Conservation (phyloP, 352 stramenopile species). For the Globisporangium perplexum region DNA sequence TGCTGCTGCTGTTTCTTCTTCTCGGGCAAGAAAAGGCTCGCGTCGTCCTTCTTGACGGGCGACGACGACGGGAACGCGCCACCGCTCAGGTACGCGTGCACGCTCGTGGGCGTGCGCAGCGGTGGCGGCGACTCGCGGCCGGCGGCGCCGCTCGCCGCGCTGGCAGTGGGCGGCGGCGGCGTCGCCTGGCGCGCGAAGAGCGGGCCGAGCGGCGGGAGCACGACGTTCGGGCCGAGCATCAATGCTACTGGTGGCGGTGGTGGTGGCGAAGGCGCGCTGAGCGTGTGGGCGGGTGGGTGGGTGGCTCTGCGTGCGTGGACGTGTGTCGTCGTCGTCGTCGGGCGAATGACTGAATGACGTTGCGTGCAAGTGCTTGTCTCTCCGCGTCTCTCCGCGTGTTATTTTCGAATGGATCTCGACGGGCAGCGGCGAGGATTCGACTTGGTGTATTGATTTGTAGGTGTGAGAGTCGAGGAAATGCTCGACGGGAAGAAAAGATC, state of each 20-base stretch:
- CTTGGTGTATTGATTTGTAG: background rate
- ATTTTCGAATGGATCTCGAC: constrained; percentile 12
- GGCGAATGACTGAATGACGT: constrained; percentile 7
- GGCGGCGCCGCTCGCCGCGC: constrained; percentile 15
- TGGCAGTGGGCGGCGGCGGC: background rate
- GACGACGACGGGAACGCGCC: constrained; percentile 46
- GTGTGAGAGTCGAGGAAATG: background rate
- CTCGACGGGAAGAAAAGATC: background rate
- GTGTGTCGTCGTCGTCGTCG: too few species aligned
- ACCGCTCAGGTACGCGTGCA: constrained; percentile 17
- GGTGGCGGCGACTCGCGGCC: constrained; percentile 33
- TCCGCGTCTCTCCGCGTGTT: constrained; percentile 10
- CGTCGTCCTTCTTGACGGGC: constrained; percentile 51
- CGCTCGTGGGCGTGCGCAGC: constrained; percentile 54
- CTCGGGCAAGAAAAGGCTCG: background rate
- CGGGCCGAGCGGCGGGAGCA: constrained; percentile 51
- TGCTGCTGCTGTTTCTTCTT: background rate
- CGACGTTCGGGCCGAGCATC: constrained; percentile 38
- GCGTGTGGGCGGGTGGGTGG: constrained; percentile 5
- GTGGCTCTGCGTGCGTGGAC: constrained; percentile 15
- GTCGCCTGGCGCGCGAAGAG: constrained; percentile 24
- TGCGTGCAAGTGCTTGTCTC: constrained; percentile 10
- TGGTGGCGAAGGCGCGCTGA: background rate
- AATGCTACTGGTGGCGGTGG: background rate
- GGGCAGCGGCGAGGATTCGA: background rate